Conservation (phyloP, 805 yeast genomes). For the Hanseniaspora mollemarum region DNA sequence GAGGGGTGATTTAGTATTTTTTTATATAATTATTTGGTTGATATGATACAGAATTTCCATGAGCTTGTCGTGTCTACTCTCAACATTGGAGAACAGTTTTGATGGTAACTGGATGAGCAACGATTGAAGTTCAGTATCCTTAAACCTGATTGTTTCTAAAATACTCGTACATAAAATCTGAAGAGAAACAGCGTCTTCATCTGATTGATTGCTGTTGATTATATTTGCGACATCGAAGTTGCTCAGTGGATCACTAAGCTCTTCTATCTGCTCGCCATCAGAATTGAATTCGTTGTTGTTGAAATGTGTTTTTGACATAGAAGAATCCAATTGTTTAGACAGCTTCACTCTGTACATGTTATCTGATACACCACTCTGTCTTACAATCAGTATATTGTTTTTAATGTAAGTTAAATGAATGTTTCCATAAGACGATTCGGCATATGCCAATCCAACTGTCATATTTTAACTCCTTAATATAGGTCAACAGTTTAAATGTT, state of each 20-base stretch:
- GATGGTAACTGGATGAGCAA: conserved; percentile 21
- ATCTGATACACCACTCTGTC: conserved; percentile 6
- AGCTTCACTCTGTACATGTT: conserved; percentile 4
- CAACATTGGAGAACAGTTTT: conserved; percentile 18
- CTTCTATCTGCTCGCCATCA: conserved; percentile 19
- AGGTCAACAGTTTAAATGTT: too few species aligned
- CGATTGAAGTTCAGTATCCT: background rate
- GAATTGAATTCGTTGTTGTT: conserved; percentile 14
- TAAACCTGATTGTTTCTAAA: background rate
- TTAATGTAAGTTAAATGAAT: conserved; percentile 7
- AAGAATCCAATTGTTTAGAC: background rate
- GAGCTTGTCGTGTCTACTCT: conserved; percentile 19
- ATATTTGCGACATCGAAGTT: conserved; percentile 34
- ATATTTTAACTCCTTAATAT: background rate
- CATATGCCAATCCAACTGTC: background rate
- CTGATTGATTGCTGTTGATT: background rate
- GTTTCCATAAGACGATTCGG: background rate
- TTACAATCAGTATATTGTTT: background rate
- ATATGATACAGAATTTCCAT: conserved; percentile 18
- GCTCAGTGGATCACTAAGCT: conserved; percentile 25
- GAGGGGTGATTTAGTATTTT: conserved; percentile 38
- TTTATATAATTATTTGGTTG: conserved; percentile 10
- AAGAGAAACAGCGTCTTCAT: background rate
- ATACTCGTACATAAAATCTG: conserved; percentile 6
- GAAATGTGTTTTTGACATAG: background rate